Conservation (phyloP, 2,329 filamentous ascomycete species). For the Claviceps sp. region DNA sequence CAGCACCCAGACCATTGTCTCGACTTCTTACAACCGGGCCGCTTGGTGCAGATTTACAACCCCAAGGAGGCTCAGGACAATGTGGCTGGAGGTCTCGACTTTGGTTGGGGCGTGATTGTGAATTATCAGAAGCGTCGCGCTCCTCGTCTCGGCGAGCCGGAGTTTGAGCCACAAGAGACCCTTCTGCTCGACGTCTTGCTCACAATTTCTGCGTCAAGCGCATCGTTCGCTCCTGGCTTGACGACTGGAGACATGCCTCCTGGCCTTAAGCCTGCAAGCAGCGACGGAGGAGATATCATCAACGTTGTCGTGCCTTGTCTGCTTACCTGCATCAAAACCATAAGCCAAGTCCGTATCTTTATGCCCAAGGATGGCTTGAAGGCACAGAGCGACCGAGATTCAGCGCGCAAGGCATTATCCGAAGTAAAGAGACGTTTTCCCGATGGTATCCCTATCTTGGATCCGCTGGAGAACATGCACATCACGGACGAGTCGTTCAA, state of each 20-base stretch:
- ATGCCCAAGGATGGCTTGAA: conserved; percentile 61
- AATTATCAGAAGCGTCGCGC: conserved; percentile 54
- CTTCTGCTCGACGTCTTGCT: conserved; percentile 76
- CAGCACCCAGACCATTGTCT: conserved; percentile 81
- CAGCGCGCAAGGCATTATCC: conserved; percentile 55
- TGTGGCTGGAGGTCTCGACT: conserved; percentile 42
- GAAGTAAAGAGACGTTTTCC: conserved; percentile 83
- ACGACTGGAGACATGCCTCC: conserved; percentile 37
- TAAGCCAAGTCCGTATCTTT: conserved; percentile 74
- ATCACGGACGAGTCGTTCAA: conserved; percentile 91
- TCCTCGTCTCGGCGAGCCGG: conserved; percentile 52
- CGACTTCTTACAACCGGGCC: conserved; percentile 75
- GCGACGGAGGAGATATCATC: conserved; percentile 17
- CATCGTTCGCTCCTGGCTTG: conserved; percentile 27
- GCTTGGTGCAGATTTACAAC: conserved; percentile 75
- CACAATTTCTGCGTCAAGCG: conserved; percentile 36
- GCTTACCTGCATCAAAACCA: conserved; percentile 69
- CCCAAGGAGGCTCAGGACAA: conserved; percentile 32
- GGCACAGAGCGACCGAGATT: conserved; percentile 48
- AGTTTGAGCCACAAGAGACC: conserved; percentile 60
- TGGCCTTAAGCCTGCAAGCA: conserved; percentile 35
- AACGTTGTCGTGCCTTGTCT: conserved; percentile 56
- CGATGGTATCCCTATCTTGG: conserved; percentile 76
- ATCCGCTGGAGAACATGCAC: conserved; percentile 92
- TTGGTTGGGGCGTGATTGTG: conserved; percentile 87